Base-by-base conservation (phyloP, 2,329 filamentous ascomycete species). In the Aspergillus sp. region DNA sequence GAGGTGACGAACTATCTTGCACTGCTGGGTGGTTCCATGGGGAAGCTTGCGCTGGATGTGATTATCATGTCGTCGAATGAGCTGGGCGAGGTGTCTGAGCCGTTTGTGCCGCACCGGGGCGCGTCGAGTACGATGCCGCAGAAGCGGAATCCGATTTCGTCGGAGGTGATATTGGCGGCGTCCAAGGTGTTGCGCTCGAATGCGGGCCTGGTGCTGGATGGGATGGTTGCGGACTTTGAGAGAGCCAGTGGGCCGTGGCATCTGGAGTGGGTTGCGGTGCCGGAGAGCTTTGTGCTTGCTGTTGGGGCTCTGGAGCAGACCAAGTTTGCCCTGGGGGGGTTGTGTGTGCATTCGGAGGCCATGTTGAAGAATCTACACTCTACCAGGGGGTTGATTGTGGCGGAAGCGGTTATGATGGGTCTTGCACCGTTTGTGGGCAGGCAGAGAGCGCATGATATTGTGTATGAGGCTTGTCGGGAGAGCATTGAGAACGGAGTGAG, bases 381-480 rank as follows among this genome's bases (percentile, higher is more conserved):
- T 1, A 83, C 81, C 0, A 72, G 72, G 42, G 82, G 82, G 0
- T 67, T 85, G 19, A 85, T 85, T 61, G 82, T 84, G 12, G 82
- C 77, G 0, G 83, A 85, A 70, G 82, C 83, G 2, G 80, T 85
- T n/a, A 85, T 85, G 82, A 85, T 85, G 83, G 79, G 76, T 1
- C 72, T 85, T 50, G 83, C 82, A n/a, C 75, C 77, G 15, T 71
- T 79, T 68, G 70, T 82, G 41, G 82, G 83, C 8, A 73, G 83
- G 13, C 80, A 82, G 58, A 73, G 77, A 17, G 82, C 82, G 2
- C 83, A 85, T 66, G 82, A 85, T 62, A 72, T 83, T 39, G 82
- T 85, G 2, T 85, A 85, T 49, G 77, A 79, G 59, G 81, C 81
- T 2, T 86, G 83, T 64, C 78, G 76, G 59, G 71, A 75, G 60